A percentile compares a stretch with the other conserved stretches of the same genome.
Evolutionary conservation across 2,329 filamentous ascomycete species (phyloP).

Genomic region (Aspergillus sp.): DNA sequence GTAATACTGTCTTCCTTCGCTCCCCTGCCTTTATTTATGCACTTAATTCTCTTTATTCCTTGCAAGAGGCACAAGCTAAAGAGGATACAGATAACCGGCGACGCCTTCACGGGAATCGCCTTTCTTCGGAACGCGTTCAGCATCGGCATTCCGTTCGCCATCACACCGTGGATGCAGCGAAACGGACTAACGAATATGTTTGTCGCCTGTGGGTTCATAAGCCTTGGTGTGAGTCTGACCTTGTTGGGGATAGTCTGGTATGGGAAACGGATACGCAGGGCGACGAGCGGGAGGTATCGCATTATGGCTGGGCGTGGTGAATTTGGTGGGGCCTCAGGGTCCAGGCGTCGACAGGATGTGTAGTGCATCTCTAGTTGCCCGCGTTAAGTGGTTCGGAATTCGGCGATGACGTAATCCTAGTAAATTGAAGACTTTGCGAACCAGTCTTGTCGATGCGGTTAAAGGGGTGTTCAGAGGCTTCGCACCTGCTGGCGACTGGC

Average conservation of each 20-base stretch:
- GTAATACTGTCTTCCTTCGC: constrained; percentile 17
- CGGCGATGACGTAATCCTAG: too few species aligned
- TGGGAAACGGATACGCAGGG: constrained; percentile 17
- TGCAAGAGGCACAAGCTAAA: not conserved
- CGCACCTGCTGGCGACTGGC: too few species aligned
- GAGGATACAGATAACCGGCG: constrained; percentile 14
- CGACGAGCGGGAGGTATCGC: constrained; percentile 4
- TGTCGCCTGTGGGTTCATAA: constrained; percentile 26
- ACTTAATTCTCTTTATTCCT: too few species aligned
- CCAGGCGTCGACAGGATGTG: too few species aligned
- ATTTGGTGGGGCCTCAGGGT: too few species aligned
- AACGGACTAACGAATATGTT: constrained; percentile 29
- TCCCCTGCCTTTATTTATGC: not conserved
- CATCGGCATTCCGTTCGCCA: constrained; percentile 32
- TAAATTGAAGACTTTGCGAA: too few species aligned
- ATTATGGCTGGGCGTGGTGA: constrained; percentile 2
- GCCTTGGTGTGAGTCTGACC: constrained; percentile 17
- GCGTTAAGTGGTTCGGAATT: too few species aligned
- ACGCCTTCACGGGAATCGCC: constrained; percentile 29
- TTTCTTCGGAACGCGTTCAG: constrained; percentile 33
- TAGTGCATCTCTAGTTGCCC: too few species aligned
- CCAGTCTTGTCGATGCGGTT: too few species aligned
- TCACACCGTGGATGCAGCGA: constrained; percentile 27
- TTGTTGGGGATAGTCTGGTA: constrained; percentile 24
- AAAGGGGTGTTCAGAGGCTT: too few species aligned